phyloP scores from a whole-genome alignment of 495 filamentous ascomycete genomes.

The Parmelia sp. region DNA sequence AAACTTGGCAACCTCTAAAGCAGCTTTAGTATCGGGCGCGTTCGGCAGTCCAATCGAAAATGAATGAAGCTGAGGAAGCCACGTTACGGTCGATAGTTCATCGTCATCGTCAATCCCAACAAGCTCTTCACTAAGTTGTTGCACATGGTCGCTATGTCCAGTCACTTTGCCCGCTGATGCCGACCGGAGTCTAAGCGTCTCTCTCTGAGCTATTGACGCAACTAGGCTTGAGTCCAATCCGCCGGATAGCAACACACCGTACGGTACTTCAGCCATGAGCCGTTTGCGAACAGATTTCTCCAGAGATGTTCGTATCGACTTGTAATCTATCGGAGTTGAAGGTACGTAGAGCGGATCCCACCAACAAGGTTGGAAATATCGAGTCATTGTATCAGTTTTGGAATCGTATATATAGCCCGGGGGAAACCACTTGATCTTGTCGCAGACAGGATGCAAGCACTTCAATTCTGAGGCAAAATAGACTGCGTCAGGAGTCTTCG shows the following conservation, averaged over 20 bases:
- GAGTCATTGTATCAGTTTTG: slow-evolving; percentile 66
- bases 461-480: slow-evolving; percentile 98
- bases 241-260: slow-evolving; percentile 91
- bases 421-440: slow-evolving; percentile 89
- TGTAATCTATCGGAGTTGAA: slow-evolving; percentile 72
- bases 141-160: slow-evolving; percentile 42
- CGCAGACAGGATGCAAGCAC: slow-evolving; percentile 86
- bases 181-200: slow-evolving; percentile 69
- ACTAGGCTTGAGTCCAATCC: slow-evolving; percentile 94
- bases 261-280: slow-evolving; percentile 97
- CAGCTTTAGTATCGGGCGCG: slow-evolving; percentile 84
- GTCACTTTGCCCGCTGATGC: slow-evolving; percentile 37
- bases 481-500: slow-evolving; percentile 69
- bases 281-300: slow-evolving; percentile 92
- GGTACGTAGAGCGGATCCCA: slow-evolving; percentile 79
- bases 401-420: slow-evolving; percentile 96
- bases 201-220: slow-evolving; percentile 89
- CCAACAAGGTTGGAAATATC: slow-evolving; percentile 90
- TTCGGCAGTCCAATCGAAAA: slow-evolving; percentile 95
- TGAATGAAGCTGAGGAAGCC: slow-evolving; percentile 89
- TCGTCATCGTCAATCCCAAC: slow-evolving; percentile 92
- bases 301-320: slow-evolving; percentile 67
- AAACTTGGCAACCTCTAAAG: slow-evolving; percentile 84
- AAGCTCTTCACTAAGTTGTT: slow-evolving; percentile 55
- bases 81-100: slow-evolving; percentile 82